Evolutionary conservation across 2,329 filamentous ascomycete genomes (phyloP), one percentile per base, ranked within the genome.

Genomic region (Colletotrichum zoysiae): DNA sequence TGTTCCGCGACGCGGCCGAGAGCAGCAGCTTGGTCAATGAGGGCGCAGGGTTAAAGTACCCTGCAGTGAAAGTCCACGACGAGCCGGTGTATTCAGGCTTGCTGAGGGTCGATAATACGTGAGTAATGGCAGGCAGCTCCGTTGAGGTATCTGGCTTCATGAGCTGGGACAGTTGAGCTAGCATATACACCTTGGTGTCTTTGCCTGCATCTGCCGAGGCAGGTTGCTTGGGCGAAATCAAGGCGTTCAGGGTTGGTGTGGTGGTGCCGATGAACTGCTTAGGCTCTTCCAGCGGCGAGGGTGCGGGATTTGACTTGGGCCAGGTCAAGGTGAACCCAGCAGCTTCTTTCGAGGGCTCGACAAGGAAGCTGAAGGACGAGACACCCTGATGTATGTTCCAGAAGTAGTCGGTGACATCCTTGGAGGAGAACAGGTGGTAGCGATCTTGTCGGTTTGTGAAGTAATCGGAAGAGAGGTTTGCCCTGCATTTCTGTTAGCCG

Each of bases 41-140:
- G 0, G 95, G 92, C 8, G 95, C 95, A 67, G 97, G 97, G 84
- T 99, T 99, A 85, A 99, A 99, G 84, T 99, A 99, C 64, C 96
- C 96, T 0, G 96, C 96, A 0, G 96, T 98, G 81, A 99, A 98
- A 0, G 94, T 96, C 96, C 96, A 99, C 18, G 90, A 92, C 0
- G 93, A 93, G 44, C 89, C 87, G 12, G 86, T 84, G 76, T 94
- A 93, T 7, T 86, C 83, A 0, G 92, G 87, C 0, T 81, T 83
- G 0, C 91, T 87, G 4, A 98, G 87, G 1, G 88, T 88, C 55
- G 88, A 87, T 4, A 98, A 87, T 50, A 98, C 88, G 57, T 89
- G 88, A 0, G 90, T 94, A 23, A 99, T 84, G 20, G 93, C 92
- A 1, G 94, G 94, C 16, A 96, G 91, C 80, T 99, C 96, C 16